phyloP scores from a whole-genome alignment of 805 yeast species.

The Schizosaccharomyces osmophilus region DNA sequence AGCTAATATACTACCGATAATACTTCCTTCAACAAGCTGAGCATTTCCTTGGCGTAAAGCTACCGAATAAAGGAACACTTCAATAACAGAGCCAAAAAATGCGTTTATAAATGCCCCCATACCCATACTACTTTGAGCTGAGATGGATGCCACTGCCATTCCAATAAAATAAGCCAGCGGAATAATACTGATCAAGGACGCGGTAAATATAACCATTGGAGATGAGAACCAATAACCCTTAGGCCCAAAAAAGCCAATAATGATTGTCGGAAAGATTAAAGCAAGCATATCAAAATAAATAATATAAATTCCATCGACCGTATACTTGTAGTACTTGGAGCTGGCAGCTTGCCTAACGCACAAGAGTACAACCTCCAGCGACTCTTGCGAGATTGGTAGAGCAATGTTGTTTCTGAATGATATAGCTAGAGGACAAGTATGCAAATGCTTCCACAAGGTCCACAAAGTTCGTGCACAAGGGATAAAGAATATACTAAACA shows the following conservation, averaged over 20 bases:
- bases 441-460: constrained; percentile 47
- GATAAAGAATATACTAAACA: constrained; percentile 70
- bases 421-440: constrained; percentile 79
- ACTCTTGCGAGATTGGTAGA: constrained; percentile 17
- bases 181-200: constrained; percentile 62
- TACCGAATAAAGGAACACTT: constrained; percentile 73
- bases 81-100: constrained; percentile 86
- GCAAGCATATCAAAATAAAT: constrained; percentile 66
- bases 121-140: constrained; percentile 97
- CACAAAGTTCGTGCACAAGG: constrained; percentile 72
- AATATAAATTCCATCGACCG: constrained; percentile 87
- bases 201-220: constrained; percentile 39
- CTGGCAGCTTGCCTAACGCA: constrained; percentile 89
- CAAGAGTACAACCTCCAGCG: constrained; percentile 30
- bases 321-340: constrained; percentile 78
- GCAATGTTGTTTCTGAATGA: constrained; percentile 21
- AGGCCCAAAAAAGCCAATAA: constrained; percentile 34
- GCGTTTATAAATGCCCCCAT: constrained; percentile 96
- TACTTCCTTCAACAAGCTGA: constrained; percentile 76
- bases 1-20: constrained; percentile 80
- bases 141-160: constrained; percentile 96
- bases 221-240: constrained; percentile 30
- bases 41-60: constrained; percentile 74
- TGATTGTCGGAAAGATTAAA: constrained; percentile 58
- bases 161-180: constrained; percentile 95